phyloP scores from a whole-genome alignment of 75 land plant species.

The Selaginella moellendorffii region DNA sequence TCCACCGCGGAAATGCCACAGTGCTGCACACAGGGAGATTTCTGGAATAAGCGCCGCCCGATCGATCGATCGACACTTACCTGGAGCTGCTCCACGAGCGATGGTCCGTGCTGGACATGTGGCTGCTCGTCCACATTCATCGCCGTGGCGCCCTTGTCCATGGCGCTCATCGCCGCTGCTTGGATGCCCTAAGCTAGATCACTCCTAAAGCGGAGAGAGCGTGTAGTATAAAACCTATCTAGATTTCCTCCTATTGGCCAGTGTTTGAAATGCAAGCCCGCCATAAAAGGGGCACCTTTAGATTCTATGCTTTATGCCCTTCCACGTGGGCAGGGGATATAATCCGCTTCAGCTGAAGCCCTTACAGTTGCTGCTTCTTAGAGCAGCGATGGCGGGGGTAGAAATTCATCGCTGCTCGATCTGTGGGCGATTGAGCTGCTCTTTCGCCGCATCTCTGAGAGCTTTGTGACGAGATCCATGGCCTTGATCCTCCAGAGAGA shows the following conservation, averaged over 20 bases:
- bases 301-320: not conserved
- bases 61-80: no score
- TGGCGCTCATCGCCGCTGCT: no score
- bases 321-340: not conserved
- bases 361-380: slow-evolving; percentile 31
- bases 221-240: slow-evolving; percentile 10
- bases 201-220: slow-evolving; percentile 2
- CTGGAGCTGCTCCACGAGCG: slow-evolving; percentile 83
- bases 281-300: not conserved
- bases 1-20: slow-evolving; percentile 78
- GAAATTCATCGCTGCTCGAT: no score
- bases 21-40: slow-evolving; percentile 24
- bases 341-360: slow-evolving; percentile 21
- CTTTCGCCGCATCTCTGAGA: no score
- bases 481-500: not conserved
- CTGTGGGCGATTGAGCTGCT: no score
- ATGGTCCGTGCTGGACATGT: slow-evolving; percentile 62
- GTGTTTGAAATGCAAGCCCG: slow-evolving; percentile 5
- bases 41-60: no score
- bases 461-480: no score
- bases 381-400: not conserved
- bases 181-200: slow-evolving; percentile 5
- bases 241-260: slow-evolving; percentile 12
- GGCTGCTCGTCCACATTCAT: slow-evolving; percentile 25
- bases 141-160: slow-evolving; percentile 16